Evolutionary conservation across 1,139 yeast species (phyloP).

Genomic region (Yamadazyma spencermartinsiae): DNA sequence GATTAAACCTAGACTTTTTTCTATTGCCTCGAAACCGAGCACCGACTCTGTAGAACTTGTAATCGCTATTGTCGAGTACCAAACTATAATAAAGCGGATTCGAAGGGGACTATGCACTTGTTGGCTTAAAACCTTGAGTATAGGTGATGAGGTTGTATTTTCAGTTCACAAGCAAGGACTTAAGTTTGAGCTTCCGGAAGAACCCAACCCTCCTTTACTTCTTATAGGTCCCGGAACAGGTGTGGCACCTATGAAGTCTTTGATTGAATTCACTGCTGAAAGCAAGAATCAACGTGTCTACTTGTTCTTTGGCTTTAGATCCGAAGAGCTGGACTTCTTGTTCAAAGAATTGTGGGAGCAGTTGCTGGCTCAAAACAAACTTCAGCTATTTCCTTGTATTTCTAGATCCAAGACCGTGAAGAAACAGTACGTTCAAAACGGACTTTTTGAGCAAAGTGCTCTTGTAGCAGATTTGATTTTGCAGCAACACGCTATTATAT

Average conservation of each 20-base stretch:
- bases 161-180: conserved; percentile 53
- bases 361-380: conserved; percentile 20
- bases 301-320: conserved; percentile 79
- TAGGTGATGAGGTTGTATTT: conserved; percentile 54
- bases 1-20: conserved; percentile 74
- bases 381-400: conserved; percentile 54
- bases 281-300: conserved; percentile 29
- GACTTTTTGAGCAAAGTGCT: conserved; percentile 50
- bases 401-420: conserved; percentile 54
- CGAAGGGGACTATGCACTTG: conserved; percentile 84
- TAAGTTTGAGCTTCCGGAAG: conserved; percentile 22
- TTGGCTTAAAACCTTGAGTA: conserved; percentile 58
- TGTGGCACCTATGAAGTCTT: conserved; percentile 80
- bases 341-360: conserved; percentile 57
- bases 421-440: conserved; percentile 71
- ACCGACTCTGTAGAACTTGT: conserved; percentile 55
- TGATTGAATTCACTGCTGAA: conserved; percentile 39
- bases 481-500: conserved; percentile 58
- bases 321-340: conserved; percentile 63
- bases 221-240: conserved; percentile 93
- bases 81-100: conserved; percentile 72
- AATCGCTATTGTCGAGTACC: conserved; percentile 83
- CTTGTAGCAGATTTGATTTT: conserved; percentile 53
- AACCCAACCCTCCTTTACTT: conserved; percentile 51
- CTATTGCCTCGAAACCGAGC: conserved; percentile 30